Base-by-base conservation (phyloP, 306 rosid species). In the Potentilla sterilis region DNA sequence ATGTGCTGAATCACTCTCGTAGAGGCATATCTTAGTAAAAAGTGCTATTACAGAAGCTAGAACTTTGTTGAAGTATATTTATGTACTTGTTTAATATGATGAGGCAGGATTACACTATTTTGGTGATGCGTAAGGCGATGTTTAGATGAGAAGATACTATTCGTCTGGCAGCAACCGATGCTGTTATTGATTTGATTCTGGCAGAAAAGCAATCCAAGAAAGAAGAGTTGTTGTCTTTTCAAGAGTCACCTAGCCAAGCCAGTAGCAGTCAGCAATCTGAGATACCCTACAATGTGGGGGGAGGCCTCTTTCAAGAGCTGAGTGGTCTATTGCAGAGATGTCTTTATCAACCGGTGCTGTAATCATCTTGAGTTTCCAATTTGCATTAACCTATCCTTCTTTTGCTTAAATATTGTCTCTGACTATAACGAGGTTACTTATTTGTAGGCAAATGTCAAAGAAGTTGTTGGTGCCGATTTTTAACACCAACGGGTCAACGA, bases 221-320 rank as follows among this genome's bases (percentile, higher is more conserved):
- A 74, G 77, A 80, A 37, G 79, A 73, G 9, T 37, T 44, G 15
- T 68, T 73, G 57, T 63, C 83, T 59, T 77, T 77, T 62, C 85
- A 84, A 77, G 84, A 84, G 72, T 84, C 87, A 22, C 69, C 87
- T 35, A 84, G 84, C 82, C 87, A 84, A 74, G 87, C 87, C 70
- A 77, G 85, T 48, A 59, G 77, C 62, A 84, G 87, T 79, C 87
- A 83, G 76, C 80, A 80, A 73, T 80, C 82, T 77, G 77, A 77
- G 77, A 62, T 51, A 28, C 58, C 42, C 41, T 51, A 51, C 63
- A 49, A 64, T 49, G 49, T 34, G 57, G 74, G 75, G 37, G 66
- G 61, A 40, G 72, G 82, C 18, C 87, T 84, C 65, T 84, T 84
- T 69, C 82, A 80, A 63, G 84, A 84, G 80, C 82, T 84, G 28